Conservation (phyloP, 2,329 filamentous ascomycete species). For the Monilinia polystroma region DNA sequence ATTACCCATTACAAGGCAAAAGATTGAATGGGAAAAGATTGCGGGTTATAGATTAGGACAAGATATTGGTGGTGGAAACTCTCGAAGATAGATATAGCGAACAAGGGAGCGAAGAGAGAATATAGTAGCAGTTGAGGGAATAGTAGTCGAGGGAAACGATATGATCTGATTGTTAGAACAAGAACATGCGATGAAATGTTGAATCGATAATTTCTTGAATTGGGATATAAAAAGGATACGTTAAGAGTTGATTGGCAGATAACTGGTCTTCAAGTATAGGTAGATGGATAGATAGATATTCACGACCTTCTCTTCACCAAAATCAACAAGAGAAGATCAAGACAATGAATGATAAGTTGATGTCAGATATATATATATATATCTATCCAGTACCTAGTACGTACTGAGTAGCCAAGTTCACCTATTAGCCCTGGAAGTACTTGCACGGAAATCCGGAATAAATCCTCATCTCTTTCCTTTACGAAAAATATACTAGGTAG, state of each 20-base stretch:
- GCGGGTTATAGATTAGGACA: conserved; percentile 84
- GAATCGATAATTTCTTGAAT: background rate
- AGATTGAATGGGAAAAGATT: conserved; percentile 99
- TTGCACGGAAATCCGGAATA: background rate
- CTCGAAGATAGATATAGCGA: conserved; percentile 46
- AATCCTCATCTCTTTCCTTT: no score
- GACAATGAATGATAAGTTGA: background rate
- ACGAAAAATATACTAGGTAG: no score
- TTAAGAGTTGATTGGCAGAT: background rate
- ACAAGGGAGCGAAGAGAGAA: background rate
- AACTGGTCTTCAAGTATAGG: background rate
- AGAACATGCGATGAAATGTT: conserved; percentile 3
- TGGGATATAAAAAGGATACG: background rate
- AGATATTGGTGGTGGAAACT: conserved; percentile 70
- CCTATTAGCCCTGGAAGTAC: no score
- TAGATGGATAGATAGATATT: background rate
- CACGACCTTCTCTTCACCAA: background rate
- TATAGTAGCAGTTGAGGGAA: background rate
- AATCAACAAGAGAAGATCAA: background rate
- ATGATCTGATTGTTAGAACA: background rate
- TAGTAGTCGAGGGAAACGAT: background rate
- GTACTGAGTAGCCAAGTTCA: no score
- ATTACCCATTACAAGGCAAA: conserved; percentile 93
- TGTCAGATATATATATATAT: background rate
- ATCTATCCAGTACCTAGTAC: background rate